These are phyloP conservation scores for Lotus japonicus DNA, from an alignment of 306 rosid genomes.

Conservation along the genomic window DNA sequence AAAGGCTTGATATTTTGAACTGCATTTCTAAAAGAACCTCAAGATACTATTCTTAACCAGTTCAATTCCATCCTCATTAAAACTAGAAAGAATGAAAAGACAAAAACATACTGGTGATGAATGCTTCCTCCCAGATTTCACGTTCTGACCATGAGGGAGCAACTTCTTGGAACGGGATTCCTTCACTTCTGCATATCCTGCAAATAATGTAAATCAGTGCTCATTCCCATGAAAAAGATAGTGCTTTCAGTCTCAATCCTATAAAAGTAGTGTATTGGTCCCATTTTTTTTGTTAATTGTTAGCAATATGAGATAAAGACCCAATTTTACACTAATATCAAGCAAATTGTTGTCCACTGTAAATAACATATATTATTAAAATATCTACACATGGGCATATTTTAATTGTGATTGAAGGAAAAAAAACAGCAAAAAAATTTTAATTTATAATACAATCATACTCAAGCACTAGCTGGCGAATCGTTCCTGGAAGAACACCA, in stretches of 20 bases:
- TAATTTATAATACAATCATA: constrained; percentile 26
- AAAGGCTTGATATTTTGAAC: neutral
- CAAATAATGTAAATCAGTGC: constrained; percentile 7
- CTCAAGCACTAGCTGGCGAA: constrained; percentile 79
- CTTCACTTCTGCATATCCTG: constrained; percentile 65
- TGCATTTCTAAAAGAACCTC: constrained; percentile 10
- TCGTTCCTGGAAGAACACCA: constrained; percentile 79
- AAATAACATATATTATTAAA: neutral
- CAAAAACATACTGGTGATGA: constrained; percentile 62
- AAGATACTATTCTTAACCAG: neutral
- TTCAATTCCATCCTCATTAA: constrained; percentile 12
- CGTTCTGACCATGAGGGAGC: constrained; percentile 75
- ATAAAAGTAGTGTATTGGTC: neutral
- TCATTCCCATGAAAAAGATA: constrained; percentile 1
- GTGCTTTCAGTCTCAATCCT: constrained; percentile 2
- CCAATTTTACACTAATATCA: neutral
- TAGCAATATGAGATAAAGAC: constrained; percentile 8
- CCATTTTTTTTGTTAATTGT: neutral
- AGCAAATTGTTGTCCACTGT: neutral
- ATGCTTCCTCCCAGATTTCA: constrained; percentile 79
- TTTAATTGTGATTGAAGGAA: constrained; percentile 1
- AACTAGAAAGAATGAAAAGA: constrained; percentile 8
- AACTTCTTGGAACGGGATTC: constrained; percentile 74
- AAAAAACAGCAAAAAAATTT: neutral
- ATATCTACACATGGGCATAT: neutral